phyloP scores from a whole-genome alignment of 192 early-diverging fungal genomes.

The Chytriomyces sp. region DNA sequence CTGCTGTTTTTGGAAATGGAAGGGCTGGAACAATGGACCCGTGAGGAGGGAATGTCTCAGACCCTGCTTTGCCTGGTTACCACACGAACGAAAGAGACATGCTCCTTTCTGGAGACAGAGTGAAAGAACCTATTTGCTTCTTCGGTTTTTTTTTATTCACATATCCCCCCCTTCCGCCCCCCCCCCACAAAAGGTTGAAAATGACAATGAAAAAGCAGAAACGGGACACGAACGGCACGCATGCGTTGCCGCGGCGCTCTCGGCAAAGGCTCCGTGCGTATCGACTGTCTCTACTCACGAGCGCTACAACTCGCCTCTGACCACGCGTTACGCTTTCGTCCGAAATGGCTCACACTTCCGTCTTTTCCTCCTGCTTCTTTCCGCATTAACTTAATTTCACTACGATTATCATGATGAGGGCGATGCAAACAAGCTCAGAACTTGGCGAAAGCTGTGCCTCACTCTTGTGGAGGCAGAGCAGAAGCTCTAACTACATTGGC shows the following conservation, averaged over 20 bases:
- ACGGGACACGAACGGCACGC: neutral
- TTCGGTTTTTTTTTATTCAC: too few relatives aligned
- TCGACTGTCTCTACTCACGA: conserved; percentile 60
- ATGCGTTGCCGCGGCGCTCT: conserved; percentile 13
- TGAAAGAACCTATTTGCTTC: too few relatives aligned
- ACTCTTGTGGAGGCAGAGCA: conserved; percentile 88
- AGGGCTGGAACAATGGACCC: neutral
- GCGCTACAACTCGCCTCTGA: conserved; percentile 94
- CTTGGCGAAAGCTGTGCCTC: conserved; percentile 95
- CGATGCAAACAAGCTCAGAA: conserved; percentile 92
- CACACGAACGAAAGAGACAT: too few relatives aligned
- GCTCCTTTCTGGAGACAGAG: neutral
- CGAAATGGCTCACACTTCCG: conserved; percentile 95
- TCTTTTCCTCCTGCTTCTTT: neutral
- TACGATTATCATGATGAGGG: too few relatives aligned
- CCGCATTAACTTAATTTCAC: too few relatives aligned
- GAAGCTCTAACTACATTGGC: too few relatives aligned
- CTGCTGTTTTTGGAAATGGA: neutral
- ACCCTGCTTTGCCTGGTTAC: neutral
- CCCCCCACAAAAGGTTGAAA: neutral
- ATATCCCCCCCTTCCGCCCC: neutral
- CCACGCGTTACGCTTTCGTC: conserved; percentile 94
- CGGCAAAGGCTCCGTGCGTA: conserved; percentile 24
- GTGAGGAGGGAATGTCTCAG: neutral
- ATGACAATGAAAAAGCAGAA: neutral